Evolutionary conservation across 129 eudicot genomes (phyloP), one percentile per base, ranked within the genome.

Genomic region (Dittrichia graveolens): DNA sequence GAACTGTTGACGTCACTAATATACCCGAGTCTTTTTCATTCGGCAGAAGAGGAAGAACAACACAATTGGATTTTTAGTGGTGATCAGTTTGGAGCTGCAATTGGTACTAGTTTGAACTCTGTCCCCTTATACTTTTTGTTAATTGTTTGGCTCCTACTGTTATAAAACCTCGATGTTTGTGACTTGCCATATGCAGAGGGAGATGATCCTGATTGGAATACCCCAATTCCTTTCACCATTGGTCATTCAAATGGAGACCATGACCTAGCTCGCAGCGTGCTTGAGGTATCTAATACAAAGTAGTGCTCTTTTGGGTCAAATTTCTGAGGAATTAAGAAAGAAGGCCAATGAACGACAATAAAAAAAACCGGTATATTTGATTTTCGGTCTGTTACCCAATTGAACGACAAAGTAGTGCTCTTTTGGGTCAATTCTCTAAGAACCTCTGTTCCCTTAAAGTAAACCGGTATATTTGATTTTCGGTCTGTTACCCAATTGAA

Each of bases 41-140:
- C 18, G 49, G 65, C 78, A 86, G 95, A 89, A 65, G 97, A 87
- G 47, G 89, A 65, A 24, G 75, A 75, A 78, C 87, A 84, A 58
- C 93, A 90, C 65, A 86, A 88, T 53, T 90, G 98, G 98, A 76
- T 87, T 57, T 90, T 86, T 71, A 94, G 96, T 94, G 97, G 83
- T 79, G 98, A 94, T 79, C 95, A 89, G 79, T 54, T 92, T 73
- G 79, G 77, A 31, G 81, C 84, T 15, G 83, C 40, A 42, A 15
- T 71, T 11, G 90, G 88, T 87, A 77, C 67, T 35, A 58, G 67
- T 65, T 57, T 56, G 46, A 13, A 19, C 42, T n/a, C 3, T 16
- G 55, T 74, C 18, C 64, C 44, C 50, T 70, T 60, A 41, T 14
- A 47, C 15, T 47, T 59, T 52, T 66, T 62, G 42, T 37, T 12